These are phyloP conservation scores for Apiotrichum laibachii DNA, from an alignment of 1,284 basidiomycete species.

Conservation along the genomic window DNA sequence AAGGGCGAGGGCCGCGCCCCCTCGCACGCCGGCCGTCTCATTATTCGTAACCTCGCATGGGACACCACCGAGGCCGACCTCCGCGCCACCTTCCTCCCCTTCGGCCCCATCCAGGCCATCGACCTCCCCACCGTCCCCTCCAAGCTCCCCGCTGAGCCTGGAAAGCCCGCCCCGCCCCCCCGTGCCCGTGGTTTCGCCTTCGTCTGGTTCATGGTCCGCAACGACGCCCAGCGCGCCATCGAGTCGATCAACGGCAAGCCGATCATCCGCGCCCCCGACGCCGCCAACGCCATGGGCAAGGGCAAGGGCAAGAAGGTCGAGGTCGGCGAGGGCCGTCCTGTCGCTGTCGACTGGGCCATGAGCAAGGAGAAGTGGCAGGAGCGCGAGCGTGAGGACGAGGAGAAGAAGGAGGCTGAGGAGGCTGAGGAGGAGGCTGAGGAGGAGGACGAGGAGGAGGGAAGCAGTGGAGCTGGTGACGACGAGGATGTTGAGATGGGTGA, in stretches of 20 bases:
- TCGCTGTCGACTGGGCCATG: slow-evolving; percentile 95
- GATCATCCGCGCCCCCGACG: slow-evolving; percentile 53
- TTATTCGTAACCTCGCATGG: slow-evolving; percentile 87
- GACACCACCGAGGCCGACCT: slow-evolving; percentile 78
- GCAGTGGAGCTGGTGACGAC: slow-evolving; percentile 26
- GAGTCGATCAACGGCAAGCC: slow-evolving; percentile 77
- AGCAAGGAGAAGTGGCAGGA: slow-evolving; percentile 91
- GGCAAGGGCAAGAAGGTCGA: slow-evolving; percentile 48
- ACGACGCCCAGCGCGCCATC: slow-evolving; percentile 82
- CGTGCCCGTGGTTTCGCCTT: slow-evolving; percentile 87
- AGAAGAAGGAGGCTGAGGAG: slow-evolving; percentile 52
- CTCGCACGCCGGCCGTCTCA: slow-evolving; percentile 70
- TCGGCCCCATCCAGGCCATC: slow-evolving; percentile 83
- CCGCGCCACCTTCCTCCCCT: slow-evolving; percentile 79
- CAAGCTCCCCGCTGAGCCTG: slow-evolving; percentile 51
- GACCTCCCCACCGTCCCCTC: slow-evolving; percentile 64
- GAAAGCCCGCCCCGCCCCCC: slow-evolving; percentile 45
- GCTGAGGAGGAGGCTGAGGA: slow-evolving; percentile 16
- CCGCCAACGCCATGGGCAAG: slow-evolving; percentile 43
- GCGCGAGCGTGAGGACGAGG: slow-evolving; percentile 57
- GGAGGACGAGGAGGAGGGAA: slow-evolving; percentile 55
- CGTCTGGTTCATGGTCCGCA: slow-evolving; percentile 85
- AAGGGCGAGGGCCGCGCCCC: slow-evolving; percentile 51
- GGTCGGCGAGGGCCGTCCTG: slow-evolving; percentile 61
- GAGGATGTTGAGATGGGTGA: slow-evolving; percentile 26